phyloP scores from a whole-genome alignment of 2,329 filamentous ascomycete genomes.

The Ophiosphaerella narmari region DNA sequence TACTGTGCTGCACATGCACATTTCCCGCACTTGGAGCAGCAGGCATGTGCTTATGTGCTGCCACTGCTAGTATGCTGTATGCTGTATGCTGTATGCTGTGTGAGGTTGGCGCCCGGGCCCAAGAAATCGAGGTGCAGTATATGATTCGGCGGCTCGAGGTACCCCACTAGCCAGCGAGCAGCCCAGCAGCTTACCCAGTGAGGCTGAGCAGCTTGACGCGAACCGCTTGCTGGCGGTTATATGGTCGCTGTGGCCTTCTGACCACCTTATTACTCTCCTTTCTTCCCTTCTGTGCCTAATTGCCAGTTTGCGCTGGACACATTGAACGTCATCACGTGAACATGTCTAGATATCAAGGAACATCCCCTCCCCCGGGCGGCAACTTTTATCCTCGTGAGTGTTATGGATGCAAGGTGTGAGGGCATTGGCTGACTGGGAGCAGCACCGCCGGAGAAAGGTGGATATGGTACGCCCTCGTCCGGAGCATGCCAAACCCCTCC shows the following conservation, averaged over 20 bases:
- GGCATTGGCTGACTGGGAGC: conserved; percentile 15
- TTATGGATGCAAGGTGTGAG: background rate
- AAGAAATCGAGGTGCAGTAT: conserved; percentile 3
- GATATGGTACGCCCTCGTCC: conserved; percentile 26
- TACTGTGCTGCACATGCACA: background rate
- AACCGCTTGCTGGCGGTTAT: conserved; percentile 27
- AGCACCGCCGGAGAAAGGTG: conserved; percentile 41
- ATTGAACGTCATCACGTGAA: background rate
- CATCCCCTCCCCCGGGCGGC: conserved; percentile 37
- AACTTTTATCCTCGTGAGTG: conserved; percentile 45
- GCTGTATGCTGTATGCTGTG: conserved; percentile 16
- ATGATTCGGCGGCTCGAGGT: conserved; percentile 34
- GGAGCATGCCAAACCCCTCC: background rate
- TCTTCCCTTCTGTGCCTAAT: background rate
- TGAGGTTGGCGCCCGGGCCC: conserved; percentile 14
- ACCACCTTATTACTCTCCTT: conserved; percentile 10
- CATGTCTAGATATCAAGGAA: conserved; percentile 40
- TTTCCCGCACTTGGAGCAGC: background rate
- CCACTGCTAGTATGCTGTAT: conserved; percentile 12
- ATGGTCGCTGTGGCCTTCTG: conserved; percentile 23
- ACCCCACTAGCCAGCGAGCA: conserved; percentile 33
- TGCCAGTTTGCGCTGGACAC: background rate
- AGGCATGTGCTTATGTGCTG: conserved; percentile 1
- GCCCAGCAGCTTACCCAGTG: conserved; percentile 24
- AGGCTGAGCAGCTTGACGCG: conserved; percentile 41